Conservation (phyloP, 2,329 filamentous ascomycete species). For the Ceratocystis colombiana region DNA sequence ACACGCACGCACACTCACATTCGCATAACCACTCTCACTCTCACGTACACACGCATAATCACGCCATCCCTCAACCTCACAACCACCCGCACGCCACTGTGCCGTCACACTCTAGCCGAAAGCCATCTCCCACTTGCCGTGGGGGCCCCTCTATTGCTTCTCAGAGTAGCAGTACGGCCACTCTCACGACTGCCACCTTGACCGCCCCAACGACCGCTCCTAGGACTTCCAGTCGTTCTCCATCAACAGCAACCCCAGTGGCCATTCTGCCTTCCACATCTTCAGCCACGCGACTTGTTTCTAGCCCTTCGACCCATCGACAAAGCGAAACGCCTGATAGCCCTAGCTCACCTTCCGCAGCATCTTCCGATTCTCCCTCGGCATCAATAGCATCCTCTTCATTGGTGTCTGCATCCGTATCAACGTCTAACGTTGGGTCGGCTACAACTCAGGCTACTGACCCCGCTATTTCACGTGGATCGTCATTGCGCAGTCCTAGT, state of each 20-base stretch:
- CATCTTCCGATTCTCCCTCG: conserved; percentile 1
- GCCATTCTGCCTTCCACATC: background rate
- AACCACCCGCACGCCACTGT: background rate
- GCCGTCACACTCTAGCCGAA: background rate
- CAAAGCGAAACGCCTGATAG: background rate
- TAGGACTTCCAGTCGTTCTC: background rate
- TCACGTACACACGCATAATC: conserved; percentile 11
- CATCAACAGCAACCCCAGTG: background rate
- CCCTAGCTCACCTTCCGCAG: background rate
- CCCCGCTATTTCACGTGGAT: conserved; percentile 11
- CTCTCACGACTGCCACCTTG: too few relatives aligned
- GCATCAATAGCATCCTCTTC: conserved; percentile 13
- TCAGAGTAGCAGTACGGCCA: background rate
- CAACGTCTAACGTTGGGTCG: conserved; percentile 19
- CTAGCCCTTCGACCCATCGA: background rate
- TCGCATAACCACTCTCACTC: background rate
- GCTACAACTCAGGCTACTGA: conserved; percentile 20
- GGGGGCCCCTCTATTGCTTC: conserved; percentile 1
- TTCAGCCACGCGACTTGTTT: background rate
- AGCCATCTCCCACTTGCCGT: background rate
- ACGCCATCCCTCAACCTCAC: background rate
- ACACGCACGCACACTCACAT: conserved; percentile 4
- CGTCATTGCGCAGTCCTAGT: conserved; percentile 14
- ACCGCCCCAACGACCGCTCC: background rate
- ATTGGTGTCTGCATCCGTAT: conserved; percentile 3